Conservation (phyloP, 1,284 basidiomycete species). For the Pseudozyma tsukubaensis region DNA sequence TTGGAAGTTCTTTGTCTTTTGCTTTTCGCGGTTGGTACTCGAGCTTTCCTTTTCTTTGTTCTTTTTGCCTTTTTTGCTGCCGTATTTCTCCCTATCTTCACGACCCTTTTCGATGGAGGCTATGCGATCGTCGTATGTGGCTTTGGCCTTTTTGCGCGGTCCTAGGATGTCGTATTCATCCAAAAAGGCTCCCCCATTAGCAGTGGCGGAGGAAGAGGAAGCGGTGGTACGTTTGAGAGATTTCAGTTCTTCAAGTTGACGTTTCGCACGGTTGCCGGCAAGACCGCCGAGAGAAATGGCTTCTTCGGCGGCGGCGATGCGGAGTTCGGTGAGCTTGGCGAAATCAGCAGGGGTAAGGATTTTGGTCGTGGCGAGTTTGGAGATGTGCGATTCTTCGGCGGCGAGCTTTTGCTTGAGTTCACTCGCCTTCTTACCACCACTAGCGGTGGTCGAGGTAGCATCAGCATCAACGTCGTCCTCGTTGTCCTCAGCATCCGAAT, state of each 20-base stretch:
- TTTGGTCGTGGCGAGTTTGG: conserved; percentile 78
- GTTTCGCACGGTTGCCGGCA: conserved; percentile 54
- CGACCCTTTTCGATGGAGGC: conserved; percentile 90
- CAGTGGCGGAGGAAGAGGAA: not conserved
- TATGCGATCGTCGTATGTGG: conserved; percentile 93
- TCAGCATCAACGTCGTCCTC: conserved; percentile 69
- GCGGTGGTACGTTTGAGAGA: conserved; percentile 72
- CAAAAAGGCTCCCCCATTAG: conserved; percentile 65
- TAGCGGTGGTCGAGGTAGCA: conserved; percentile 25
- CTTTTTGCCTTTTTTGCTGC: conserved; percentile 70
- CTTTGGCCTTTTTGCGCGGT: conserved; percentile 91
- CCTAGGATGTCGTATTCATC: conserved; percentile 78
- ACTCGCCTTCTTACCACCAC: not conserved
- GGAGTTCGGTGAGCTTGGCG: conserved; percentile 88
- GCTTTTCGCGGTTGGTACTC: conserved; percentile 63
- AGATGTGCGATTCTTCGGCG: conserved; percentile 46
- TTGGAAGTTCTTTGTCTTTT: conserved; percentile 65
- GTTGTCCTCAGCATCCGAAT: conserved; percentile 72
- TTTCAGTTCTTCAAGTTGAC: conserved; percentile 76
- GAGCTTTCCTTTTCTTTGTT: conserved; percentile 63
- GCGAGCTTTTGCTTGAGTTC: conserved; percentile 21
- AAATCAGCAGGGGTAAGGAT: conserved; percentile 99
- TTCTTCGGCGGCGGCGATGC: conserved; percentile 79
- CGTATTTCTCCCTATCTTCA: conserved; percentile 95
- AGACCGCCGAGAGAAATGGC: conserved; percentile 70